Base-by-base conservation (phyloP, 495 filamentous ascomycete genomes). In the Cercophora scortea region DNA sequence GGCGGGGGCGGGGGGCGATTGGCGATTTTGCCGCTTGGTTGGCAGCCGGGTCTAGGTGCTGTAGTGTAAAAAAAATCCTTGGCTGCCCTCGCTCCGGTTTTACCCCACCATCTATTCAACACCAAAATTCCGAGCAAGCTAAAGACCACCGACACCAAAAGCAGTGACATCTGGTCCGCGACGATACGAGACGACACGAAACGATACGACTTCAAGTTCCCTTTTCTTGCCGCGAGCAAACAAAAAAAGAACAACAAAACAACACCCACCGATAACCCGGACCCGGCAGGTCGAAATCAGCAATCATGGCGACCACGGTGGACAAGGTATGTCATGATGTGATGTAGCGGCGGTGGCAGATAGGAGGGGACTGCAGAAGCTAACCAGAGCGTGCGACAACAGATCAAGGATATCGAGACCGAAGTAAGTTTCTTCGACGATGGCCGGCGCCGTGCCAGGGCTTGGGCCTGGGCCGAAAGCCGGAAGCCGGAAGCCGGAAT, bases 391-490 rank as follows among this genome's bases (percentile, higher is more conserved):
- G 53, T 60, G 54, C 34, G 35, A 40, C 50, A 49, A 70, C 70
- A 96, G 89, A 98, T 98, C 78, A 98, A 95, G 70, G 89, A 90
- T 64, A 85, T 97, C 68, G 93, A 98, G 87, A 74, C 86, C 75
- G 93, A 96, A 74, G 86, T 81, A 76, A 64, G 75, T 72, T 39
- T 41, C 17, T 53, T 52, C 49, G 45, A 25, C 42, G 33, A 35
- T 52, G 12, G 42, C 25, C 25, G 25, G 25, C 25, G 25, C 25
- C 25, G 5, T 25, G 25, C 25, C 25, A 25, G 25, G 25, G 25
- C 25, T 5, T 2, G 25, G 25, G 25, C 25, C 25, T 2, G 25
- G 25, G 25, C 25, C 25, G 25, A 25, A 25, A 25, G 25, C 25
- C 25, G n/a, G n/a, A n/a, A n/a, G 25, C 25, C 25, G 25, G 5